Base-by-base conservation (phyloP, 352 stramenopile species). In the Paralagenidium karlingii region DNA sequence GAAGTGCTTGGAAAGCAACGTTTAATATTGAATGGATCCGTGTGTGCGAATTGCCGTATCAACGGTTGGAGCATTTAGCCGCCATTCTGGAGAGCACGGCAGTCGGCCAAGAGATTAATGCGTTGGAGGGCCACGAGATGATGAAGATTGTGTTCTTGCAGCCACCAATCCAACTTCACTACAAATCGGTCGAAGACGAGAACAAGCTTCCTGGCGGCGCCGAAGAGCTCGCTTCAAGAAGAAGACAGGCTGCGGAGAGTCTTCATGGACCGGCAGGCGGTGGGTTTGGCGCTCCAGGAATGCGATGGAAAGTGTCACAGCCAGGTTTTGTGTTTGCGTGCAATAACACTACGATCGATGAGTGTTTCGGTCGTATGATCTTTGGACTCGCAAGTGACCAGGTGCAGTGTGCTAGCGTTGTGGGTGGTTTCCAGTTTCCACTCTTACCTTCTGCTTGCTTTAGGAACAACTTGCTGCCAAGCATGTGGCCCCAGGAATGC, bases 11-110 rank as follows among this genome's bases (percentile, higher is more conserved):
- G 79, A 43, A 54, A 3, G 70, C 70, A 1, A 55, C 58, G 0
- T 89, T 93, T 52, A 49, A 53, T 19, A 51, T 93, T 34, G 74
- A 91, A 25, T 93, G 79, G 79, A 56, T 93, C 21, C 69, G 73
- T n/a, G 85, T 86, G 13, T 90, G 76, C 31, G 77, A 93, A 39
- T 89, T 76, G 53, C 79, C 79, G 7, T 93, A 75, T 70, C 69
- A 87, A n/a, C 68, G 71, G 3, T 55, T 89, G 5, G 55, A 60
- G 3, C 58, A 81, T 29, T 82, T 76, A 38, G 76, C 30, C 8
- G 19, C 30, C 30, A 36, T n/a, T n/a, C n/a, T n/a, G n/a, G n/a
- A n/a, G n/a, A n/a, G n/a, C n/a, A n/a, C n/a, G n/a, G n/a, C n/a
- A n/a, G n/a, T n/a, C n/a, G 74, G 74, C 5, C 58, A 78, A 6